Evolutionary conservation across 768 basidiomycete species (phyloP).

Genomic region (Boletus sp.): DNA sequence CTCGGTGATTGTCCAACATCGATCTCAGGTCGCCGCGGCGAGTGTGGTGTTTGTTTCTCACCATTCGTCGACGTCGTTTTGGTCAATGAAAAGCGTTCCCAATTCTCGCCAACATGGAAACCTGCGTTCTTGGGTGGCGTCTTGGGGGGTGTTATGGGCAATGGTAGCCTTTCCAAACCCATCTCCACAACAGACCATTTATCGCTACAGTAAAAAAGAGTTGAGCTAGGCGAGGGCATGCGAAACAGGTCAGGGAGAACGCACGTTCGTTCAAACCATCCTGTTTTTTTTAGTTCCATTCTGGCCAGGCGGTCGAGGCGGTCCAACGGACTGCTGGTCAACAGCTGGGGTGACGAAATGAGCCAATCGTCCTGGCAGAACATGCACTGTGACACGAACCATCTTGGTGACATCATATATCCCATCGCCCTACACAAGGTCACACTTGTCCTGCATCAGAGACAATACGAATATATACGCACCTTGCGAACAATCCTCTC

Average conservation of each 20-base stretch:
- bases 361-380: constrained; percentile 1
- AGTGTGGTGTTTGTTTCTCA: background rate
- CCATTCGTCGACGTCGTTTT: background rate
- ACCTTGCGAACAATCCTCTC: constrained; percentile 15
- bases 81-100: background rate
- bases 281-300: constrained; percentile 28
- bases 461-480: background rate
- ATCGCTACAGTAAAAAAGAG: constrained; percentile 18
- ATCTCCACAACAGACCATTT: constrained; percentile 27
- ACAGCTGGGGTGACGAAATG: constrained; percentile 14
- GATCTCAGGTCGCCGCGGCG: background rate
- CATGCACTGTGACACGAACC: constrained; percentile 14
- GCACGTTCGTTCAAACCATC: constrained; percentile 30
- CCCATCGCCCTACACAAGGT: constrained; percentile 13
- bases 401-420: constrained; percentile 24
- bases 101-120: background rate
- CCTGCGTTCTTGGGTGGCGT: background rate
- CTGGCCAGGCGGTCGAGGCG: constrained; percentile 29
- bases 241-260: background rate
- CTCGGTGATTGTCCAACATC: background rate
- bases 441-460: background rate
- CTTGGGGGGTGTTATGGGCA: constrained; percentile 10
- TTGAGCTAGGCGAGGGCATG: background rate
- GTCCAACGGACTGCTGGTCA: constrained; percentile 26
- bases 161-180: constrained; percentile 14